Evolutionary conservation across 768 basidiomycete genomes (phyloP).

Genomic region (Daedalea quercina): DNA sequence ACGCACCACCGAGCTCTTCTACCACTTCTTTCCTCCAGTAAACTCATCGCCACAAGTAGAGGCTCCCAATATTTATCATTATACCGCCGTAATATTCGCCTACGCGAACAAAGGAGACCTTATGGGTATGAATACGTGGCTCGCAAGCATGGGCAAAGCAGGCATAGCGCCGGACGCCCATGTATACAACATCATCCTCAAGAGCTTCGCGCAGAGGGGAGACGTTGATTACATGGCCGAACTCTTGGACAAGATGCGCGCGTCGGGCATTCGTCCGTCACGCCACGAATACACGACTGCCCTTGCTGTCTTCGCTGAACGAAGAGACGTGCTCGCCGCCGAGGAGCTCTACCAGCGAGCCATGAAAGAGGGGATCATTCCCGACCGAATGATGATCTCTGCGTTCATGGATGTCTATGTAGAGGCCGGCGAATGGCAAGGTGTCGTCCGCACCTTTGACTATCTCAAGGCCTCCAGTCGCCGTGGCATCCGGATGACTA

Average conservation of each 20-base stretch:
- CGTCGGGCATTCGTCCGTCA: constrained; percentile 39
- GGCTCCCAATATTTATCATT: constrained; percentile 44
- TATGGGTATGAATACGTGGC: constrained; percentile 45
- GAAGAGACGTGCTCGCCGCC: constrained; percentile 56
- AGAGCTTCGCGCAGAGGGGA: constrained; percentile 45
- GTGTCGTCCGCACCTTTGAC: constrained; percentile 66
- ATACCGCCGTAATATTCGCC: constrained; percentile 49
- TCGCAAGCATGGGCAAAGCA: constrained; percentile 41
- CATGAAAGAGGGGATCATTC: constrained; percentile 50
- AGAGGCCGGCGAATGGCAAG: constrained; percentile 72
- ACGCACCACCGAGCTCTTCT: constrained; percentile 43
- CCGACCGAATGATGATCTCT: constrained; percentile 59
- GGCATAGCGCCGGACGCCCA: constrained; percentile 47
- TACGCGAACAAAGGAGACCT: constrained; percentile 41
- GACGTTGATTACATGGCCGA: constrained; percentile 45
- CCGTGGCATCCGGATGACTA: constrained; percentile 36
- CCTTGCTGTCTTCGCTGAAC: constrained; percentile 56
- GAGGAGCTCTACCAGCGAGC: constrained; percentile 63
- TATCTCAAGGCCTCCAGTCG: constrained; percentile 36
- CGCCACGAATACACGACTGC: constrained; percentile 56
- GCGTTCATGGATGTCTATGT: constrained; percentile 80
- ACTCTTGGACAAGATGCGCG: constrained; percentile 58
- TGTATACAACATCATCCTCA: constrained; percentile 55
- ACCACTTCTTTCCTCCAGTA: constrained; percentile 38
- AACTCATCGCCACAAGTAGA: constrained; percentile 10